Percentiles rank a stretch among this genome's conserved stretches.
These are phyloP conservation scores for Dalbergia oliveri DNA, from an alignment of 306 rosid species.

Conservation along the genomic window DNA sequence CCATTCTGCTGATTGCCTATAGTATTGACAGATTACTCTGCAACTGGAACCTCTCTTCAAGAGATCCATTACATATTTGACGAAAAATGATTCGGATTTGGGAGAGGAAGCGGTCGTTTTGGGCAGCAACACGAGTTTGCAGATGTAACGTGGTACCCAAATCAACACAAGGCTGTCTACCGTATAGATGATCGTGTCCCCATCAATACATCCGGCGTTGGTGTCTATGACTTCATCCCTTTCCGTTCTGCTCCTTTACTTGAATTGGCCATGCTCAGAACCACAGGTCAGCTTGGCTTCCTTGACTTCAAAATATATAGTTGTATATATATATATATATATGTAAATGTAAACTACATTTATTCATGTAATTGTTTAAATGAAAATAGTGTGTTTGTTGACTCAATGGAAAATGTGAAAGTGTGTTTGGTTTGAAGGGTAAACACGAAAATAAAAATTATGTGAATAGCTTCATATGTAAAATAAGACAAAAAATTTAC, in stretches of 20 bases:
- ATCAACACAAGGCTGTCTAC: conserved; percentile 63
- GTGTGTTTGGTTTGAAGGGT: no score
- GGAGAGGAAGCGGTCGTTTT: conserved; percentile 55
- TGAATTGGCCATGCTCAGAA: conserved; percentile 50
- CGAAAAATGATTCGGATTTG: conserved; percentile 56
- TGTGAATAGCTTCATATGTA: no score
- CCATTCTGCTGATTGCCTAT: neutral
- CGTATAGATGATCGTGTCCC: conserved; percentile 68
- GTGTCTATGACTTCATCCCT: conserved; percentile 62
- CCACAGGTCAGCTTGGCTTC: conserved; percentile 46
- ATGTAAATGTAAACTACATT: no score
- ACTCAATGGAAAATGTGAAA: no score
- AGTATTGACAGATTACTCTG: conserved; percentile 55
- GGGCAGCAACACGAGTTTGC: conserved; percentile 69
- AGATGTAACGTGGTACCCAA: conserved; percentile 74
- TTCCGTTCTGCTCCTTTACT: conserved; percentile 59
- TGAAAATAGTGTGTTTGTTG: no score
- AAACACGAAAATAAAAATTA: no score
- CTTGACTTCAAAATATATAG: no score
- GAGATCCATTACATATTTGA: neutral
- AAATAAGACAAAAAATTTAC: no score
- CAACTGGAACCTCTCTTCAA: conserved; percentile 68
- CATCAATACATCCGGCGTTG: conserved; percentile 55
- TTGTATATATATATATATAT: no score
- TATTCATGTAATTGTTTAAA: no score